Evolutionary conservation across 148 eudicot genomes (phyloP).

Genomic region (Tetragonia tetragonoides): DNA sequence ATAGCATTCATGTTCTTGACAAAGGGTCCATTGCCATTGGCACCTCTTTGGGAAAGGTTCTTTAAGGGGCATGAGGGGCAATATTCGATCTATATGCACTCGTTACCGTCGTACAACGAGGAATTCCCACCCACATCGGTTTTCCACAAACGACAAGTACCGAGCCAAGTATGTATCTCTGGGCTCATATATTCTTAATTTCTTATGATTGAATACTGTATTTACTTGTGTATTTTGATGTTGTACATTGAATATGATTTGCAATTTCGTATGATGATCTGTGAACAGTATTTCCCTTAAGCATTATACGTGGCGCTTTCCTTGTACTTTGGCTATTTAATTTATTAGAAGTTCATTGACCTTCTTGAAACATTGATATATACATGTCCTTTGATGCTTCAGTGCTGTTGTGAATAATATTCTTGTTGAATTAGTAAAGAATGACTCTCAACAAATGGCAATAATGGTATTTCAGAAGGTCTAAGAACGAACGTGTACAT

Average conservation of each 20-base stretch:
- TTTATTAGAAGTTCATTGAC: background rate
- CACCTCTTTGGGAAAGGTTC: constrained; percentile 93
- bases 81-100: constrained; percentile 78
- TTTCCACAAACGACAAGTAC: constrained; percentile 71
- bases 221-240: background rate
- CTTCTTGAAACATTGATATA: background rate
- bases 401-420: too few relatives aligned
- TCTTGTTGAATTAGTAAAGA: background rate
- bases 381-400: background rate
- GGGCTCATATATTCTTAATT: background rate
- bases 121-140: constrained; percentile 64
- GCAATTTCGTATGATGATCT: background rate
- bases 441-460: background rate
- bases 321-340: background rate
- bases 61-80: constrained; percentile 63
- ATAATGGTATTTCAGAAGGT: background rate
- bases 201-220: background rate
- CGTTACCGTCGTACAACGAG: constrained; percentile 57
- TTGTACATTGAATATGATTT: background rate
- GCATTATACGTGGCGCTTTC: background rate
- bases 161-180: constrained; percentile 70
- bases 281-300: background rate
- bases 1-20: constrained; percentile 96
- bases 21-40: constrained; percentile 90
- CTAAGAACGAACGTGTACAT: background rate